These are phyloP conservation scores for Cyberlindnera maclurae DNA, from an alignment of 805 yeast genomes.

Conservation along the genomic window DNA sequence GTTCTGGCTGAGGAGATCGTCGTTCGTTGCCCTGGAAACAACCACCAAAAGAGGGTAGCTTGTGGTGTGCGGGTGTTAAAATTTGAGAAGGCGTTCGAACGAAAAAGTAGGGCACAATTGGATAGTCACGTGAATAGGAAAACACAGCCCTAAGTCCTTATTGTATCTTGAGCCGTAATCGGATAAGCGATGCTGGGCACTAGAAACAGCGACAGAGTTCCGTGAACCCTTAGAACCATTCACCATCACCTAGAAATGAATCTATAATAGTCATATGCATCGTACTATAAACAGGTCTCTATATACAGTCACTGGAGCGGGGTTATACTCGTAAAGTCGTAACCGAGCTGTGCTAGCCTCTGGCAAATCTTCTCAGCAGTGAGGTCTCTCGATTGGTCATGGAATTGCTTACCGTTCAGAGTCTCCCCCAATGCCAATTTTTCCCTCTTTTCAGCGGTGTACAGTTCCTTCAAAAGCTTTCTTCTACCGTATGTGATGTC, in stretches of 20 bases:
- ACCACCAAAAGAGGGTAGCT: not conserved
- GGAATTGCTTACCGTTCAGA: conserved; percentile 42
- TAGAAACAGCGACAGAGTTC: too few relatives aligned
- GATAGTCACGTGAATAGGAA: not conserved
- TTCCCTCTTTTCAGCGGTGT: conserved; percentile 41
- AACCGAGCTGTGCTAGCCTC: conserved; percentile 35
- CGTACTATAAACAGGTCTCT: conserved; percentile 5
- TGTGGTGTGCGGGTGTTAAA: conserved; percentile 2
- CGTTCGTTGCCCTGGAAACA: not conserved
- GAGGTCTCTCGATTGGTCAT: conserved; percentile 30
- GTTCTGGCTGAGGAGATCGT: not conserved
- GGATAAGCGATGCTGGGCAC: too few relatives aligned
- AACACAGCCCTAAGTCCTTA: conserved; percentile 3
- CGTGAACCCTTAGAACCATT: too few relatives aligned
- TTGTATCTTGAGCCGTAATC: not conserved
- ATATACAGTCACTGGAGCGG: conserved; percentile 2
- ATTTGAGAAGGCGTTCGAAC: not conserved
- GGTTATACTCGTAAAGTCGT: conserved; percentile 28
- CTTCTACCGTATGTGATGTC: conserved; percentile 59
- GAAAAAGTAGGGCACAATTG: conserved; percentile 1
- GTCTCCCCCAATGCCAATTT: conserved; percentile 35
- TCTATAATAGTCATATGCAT: conserved; percentile 6
- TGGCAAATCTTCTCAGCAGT: conserved; percentile 42
- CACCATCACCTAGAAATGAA: too few relatives aligned
- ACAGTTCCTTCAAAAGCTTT: conserved; percentile 48